Evolutionary conservation across 768 basidiomycete species (phyloP).

Genomic region (Kockovaella imperatae): DNA sequence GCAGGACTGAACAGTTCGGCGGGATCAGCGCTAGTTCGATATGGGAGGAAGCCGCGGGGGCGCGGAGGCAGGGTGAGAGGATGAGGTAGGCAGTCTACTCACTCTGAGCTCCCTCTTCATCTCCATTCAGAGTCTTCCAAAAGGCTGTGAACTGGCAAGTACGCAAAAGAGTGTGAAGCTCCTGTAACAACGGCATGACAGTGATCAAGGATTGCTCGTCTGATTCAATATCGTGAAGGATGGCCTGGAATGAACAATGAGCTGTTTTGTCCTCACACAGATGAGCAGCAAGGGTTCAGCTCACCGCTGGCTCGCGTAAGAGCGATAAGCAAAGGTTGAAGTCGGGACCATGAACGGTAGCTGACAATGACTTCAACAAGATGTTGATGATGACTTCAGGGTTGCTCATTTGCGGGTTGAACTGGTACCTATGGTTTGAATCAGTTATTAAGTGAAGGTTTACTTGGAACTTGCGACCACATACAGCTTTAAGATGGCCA

Average conservation of each 20-base stretch:
- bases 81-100: slow-evolving; percentile 6
- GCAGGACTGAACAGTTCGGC: slow-evolving; percentile 19
- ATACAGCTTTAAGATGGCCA: slow-evolving; percentile 87
- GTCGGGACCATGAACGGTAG: slow-evolving; percentile 57
- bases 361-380: slow-evolving; percentile 61
- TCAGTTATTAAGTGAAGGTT: slow-evolving; percentile 7
- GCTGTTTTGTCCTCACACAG: neutral
- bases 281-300: neutral
- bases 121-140: slow-evolving; percentile 34
- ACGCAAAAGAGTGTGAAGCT: slow-evolving; percentile 31
- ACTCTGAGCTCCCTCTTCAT: slow-evolving; percentile 35
- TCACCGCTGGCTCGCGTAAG: slow-evolving; percentile 29
- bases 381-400: slow-evolving; percentile 89
- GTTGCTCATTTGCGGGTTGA: slow-evolving; percentile 88
- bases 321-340: slow-evolving; percentile 91
- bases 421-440: slow-evolving; percentile 67
- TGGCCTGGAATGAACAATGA: slow-evolving; percentile 15
- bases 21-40: neutral
- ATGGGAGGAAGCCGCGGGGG: neutral
- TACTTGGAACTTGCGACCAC: too few relatives aligned
- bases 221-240: slow-evolving; percentile 38
- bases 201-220: slow-evolving; percentile 32
- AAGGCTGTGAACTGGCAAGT: slow-evolving; percentile 41
- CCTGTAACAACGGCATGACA: slow-evolving; percentile 32
- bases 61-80: slow-evolving; percentile 1